A percentile compares a stretch with the other conserved stretches of the same genome.
Conservation (phyloP, 352 stramenopile genomes). For the Blastocystis hominis region DNA sequence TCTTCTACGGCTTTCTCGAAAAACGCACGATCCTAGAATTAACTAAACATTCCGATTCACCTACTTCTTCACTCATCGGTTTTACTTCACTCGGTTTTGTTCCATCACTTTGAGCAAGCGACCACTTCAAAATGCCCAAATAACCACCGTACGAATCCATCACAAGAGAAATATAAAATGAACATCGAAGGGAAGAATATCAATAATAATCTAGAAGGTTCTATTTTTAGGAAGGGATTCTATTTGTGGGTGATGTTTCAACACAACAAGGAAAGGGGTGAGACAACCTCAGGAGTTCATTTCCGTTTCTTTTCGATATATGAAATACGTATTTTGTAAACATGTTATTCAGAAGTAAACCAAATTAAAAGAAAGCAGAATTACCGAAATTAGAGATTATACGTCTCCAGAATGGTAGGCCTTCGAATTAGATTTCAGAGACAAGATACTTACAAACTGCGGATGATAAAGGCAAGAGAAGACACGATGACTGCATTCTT, state of each 20-base stretch:
- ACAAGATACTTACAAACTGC: background rate
- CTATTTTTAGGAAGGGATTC: background rate
- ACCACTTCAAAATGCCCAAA: slow-evolving; percentile 57
- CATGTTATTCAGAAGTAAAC: background rate
- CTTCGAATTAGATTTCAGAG: background rate
- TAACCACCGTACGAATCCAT: slow-evolving; percentile 56
- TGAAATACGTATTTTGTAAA: background rate
- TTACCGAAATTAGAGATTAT: background rate
- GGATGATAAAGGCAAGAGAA: background rate
- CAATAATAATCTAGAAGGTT: slow-evolving; percentile 32
- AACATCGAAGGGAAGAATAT: background rate
- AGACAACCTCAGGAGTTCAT: no score
- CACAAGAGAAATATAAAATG: background rate
- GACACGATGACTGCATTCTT: slow-evolving; percentile 15
- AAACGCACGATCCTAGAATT: slow-evolving; percentile 53
- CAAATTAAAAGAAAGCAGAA: background rate
- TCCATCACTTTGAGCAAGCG: slow-evolving; percentile 38
- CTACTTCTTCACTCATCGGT: slow-evolving; percentile 44
- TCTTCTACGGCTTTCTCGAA: slow-evolving; percentile 55
- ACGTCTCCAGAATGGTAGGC: slow-evolving; percentile 5
- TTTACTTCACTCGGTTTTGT: slow-evolving; percentile 50
- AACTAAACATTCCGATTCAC: background rate
- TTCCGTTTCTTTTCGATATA: no score
- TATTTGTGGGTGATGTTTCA: no score
- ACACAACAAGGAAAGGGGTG: no score